Base-by-base conservation (phyloP, 257 asterid species). In the Salvia miltiorrhiza region DNA sequence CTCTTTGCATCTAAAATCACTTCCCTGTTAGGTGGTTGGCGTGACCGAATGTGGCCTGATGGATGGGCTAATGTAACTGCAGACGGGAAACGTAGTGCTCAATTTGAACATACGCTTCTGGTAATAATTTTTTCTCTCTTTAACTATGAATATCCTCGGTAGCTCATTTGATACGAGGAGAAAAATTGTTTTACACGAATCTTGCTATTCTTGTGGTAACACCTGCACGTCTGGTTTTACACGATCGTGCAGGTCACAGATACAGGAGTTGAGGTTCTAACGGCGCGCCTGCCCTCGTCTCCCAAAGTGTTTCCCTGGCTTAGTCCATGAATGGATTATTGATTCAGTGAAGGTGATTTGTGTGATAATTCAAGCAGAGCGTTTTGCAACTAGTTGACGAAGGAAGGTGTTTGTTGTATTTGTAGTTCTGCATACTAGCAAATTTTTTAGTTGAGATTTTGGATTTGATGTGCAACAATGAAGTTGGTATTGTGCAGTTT, bases 1-100 rank as follows among this genome's bases (percentile, higher is more conserved):
- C 24, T 63, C 7, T 48, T 26, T n/a, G n/a, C n/a, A 32, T 71
- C 12, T 61, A 49, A 76, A 52, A 47, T 37, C 44, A 57, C 48
- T 70, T 65, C 30, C 14, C 3, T 54, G 59, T 35, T 79, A 93
- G 98, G 97, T 37, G 86, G 82, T 56, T 90, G 99, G 97, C 95
- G 93, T 35, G 99, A 93, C 68, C 90, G 91, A 44, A 87, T 86
- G 92, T 93, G 99, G 99, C 96, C 99, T 37, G 97, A 93, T 86
- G 99, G 99, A 70, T 93, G 99, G 99, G 88, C 99, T 53, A 79
- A 73, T 63, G 99, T 88, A 59, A 93, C 99, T 60, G 92, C 93
- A 3, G 99, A 93, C 77, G 99, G 99, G 43, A 90, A 86, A 81
- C 84, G 96, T 75, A 93, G 97, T 76, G 97, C 97, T 43, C 99